These are phyloP conservation scores for Citrus mangshanensis DNA, from an alignment of 345 rosid species.

Conservation along the genomic window DNA sequence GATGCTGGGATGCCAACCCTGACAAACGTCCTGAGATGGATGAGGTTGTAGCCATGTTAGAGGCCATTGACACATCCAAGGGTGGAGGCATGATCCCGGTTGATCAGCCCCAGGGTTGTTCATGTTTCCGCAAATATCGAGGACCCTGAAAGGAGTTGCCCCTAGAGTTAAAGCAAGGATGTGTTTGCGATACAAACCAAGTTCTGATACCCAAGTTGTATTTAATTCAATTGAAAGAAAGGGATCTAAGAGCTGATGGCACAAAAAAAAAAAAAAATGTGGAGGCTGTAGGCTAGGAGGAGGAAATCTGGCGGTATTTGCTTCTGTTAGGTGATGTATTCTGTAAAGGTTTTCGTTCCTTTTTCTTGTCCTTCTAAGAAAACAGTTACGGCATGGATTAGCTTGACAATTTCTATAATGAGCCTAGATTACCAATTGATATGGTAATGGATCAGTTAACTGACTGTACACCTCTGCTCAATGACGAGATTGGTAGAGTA, in stretches of 20 bases:
- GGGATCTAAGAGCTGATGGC: slow-evolving; percentile 20
- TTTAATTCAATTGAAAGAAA: slow-evolving; percentile 17
- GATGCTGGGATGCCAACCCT: slow-evolving; percentile 97
- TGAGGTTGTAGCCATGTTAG: slow-evolving; percentile 79
- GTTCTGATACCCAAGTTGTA: slow-evolving; percentile 19
- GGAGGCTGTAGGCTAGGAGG: slow-evolving; percentile 16
- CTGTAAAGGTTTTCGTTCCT: slow-evolving; percentile 23
- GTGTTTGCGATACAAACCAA: slow-evolving; percentile 10
- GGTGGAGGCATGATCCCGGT: slow-evolving; percentile 96
- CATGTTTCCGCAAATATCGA: slow-evolving; percentile 68
- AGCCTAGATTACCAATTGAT: slow-evolving; percentile 5
- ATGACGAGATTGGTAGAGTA: too few species aligned
- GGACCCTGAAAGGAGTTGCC: slow-evolving; percentile 55
- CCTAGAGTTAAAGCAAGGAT: not conserved
- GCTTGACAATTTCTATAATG: slow-evolving; percentile 4
- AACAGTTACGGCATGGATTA: slow-evolving; percentile 6
- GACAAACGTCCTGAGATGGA: slow-evolving; percentile 97
- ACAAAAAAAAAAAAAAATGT: slow-evolving; percentile 4
- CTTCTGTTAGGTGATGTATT: slow-evolving; percentile 16
- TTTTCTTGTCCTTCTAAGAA: not conserved
- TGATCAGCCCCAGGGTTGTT: slow-evolving; percentile 81
- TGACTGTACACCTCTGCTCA: too few species aligned
- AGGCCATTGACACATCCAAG: slow-evolving; percentile 84
- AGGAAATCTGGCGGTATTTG: slow-evolving; percentile 17
- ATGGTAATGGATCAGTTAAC: not conserved